Percentiles rank a stretch among this genome's conserved stretches.
phyloP scores from a whole-genome alignment of 176 grass and related monocot species.

The bread wheat (Triticum aestivum) region DNA sequence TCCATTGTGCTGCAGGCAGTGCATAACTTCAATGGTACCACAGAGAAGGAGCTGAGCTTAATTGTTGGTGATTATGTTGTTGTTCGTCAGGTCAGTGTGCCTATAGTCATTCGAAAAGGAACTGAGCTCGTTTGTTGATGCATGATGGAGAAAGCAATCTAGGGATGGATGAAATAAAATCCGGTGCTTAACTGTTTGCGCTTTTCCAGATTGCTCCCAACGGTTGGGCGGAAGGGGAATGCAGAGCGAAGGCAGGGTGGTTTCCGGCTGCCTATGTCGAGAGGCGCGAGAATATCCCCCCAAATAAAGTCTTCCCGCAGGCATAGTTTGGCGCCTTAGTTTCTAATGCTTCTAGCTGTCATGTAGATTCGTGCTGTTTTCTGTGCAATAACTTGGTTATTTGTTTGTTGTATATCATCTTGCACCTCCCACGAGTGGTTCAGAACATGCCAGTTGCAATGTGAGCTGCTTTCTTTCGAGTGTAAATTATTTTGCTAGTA shows the following conservation, averaged over 20 bases:
- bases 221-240: slow-evolving; percentile 95
- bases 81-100: slow-evolving; percentile 75
- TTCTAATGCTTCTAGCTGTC: neutral
- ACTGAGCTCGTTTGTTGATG: neutral
- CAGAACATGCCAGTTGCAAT: neutral
- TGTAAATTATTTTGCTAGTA: slow-evolving; percentile 4
- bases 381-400: neutral
- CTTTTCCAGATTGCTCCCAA: slow-evolving; percentile 61
- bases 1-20: slow-evolving; percentile 58
- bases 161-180: neutral
- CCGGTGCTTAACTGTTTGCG: neutral
- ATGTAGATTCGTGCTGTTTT: neutral
- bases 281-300: slow-evolving; percentile 75
- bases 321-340: slow-evolving; percentile 2
- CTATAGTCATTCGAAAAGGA: neutral
- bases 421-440: slow-evolving; percentile 16
- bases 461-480: neutral
- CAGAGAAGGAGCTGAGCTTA: slow-evolving; percentile 88
- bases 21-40: slow-evolving; percentile 83
- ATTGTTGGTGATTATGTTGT: slow-evolving; percentile 97
- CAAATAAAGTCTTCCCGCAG: slow-evolving; percentile 86
- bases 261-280: slow-evolving; percentile 77
- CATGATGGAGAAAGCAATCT: neutral
- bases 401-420: neutral
- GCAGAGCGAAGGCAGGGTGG: slow-evolving; percentile 87